Evolutionary conservation across 345 rosid species (phyloP).

Genomic region (Atalantia buxifolia): DNA sequence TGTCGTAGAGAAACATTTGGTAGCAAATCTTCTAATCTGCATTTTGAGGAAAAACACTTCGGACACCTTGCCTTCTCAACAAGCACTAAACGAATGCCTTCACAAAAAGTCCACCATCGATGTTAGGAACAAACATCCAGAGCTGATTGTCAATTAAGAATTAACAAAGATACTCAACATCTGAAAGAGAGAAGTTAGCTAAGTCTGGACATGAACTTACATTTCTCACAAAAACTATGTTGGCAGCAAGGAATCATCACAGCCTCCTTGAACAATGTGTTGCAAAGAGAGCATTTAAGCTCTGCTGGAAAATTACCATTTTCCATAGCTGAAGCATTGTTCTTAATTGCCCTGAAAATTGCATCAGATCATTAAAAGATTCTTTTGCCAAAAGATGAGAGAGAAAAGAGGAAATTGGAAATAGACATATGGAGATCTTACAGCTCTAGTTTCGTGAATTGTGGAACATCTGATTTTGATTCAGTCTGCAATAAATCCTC

Average conservation of each 20-base stretch:
- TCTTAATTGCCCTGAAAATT: constrained; percentile 19
- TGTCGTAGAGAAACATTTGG: constrained; percentile 53
- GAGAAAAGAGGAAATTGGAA: neutral
- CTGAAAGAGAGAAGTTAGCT: neutral
- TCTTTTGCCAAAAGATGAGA: constrained; percentile 5
- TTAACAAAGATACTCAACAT: neutral
- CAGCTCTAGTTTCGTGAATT: constrained; percentile 20
- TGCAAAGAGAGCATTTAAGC: constrained; percentile 44
- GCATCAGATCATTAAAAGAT: neutral
- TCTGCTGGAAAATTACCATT: constrained; percentile 34
- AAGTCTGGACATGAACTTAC: constrained; percentile 26
- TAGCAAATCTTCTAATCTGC: constrained; percentile 38
- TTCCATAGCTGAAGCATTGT: constrained; percentile 18
- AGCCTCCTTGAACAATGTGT: constrained; percentile 39
- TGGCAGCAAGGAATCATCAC: constrained; percentile 65
- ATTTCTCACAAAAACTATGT: constrained; percentile 49
- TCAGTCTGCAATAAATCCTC: constrained; percentile 11
- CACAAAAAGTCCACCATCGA: neutral
- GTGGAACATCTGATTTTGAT: constrained; percentile 20
- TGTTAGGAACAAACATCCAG: constrained; percentile 4
- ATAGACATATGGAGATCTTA: constrained; percentile 7
- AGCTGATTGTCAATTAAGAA: neutral
- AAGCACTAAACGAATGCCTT: constrained; percentile 40
- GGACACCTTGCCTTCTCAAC: constrained; percentile 46
- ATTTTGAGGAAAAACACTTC: constrained; percentile 38